A percentile compares a stretch with the other conserved stretches of the same genome.
Evolutionary conservation across 805 yeast species (phyloP).

Genomic region (Ogataea chonburiensis): DNA sequence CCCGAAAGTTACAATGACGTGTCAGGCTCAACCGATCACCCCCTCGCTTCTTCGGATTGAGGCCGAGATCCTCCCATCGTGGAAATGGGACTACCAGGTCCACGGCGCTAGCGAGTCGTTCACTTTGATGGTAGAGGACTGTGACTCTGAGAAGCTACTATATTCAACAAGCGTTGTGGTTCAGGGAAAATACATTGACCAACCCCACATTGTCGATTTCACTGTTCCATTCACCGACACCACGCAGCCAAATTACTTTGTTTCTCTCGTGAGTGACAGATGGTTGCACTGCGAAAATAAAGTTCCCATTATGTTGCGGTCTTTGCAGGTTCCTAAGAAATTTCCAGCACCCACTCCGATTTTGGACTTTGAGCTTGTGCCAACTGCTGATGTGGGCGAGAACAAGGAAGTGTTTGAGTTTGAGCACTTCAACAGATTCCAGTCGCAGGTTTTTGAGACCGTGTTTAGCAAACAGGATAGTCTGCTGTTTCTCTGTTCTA

Average conservation of each 20-base stretch:
- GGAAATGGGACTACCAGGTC: constrained; percentile 69
- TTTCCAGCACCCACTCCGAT: constrained; percentile 63
- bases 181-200: constrained; percentile 45
- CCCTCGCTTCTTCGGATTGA: constrained; percentile 63
- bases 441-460: constrained; percentile 66
- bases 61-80: constrained; percentile 64
- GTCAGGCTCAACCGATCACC: constrained; percentile 75
- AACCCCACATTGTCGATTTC: constrained; percentile 61
- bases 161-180: constrained; percentile 55
- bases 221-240: constrained; percentile 61
- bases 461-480: constrained; percentile 54
- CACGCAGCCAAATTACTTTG: constrained; percentile 65
- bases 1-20: constrained; percentile 62
- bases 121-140: constrained; percentile 72
- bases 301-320: constrained; percentile 55
- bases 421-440: constrained; percentile 63
- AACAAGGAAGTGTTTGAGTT: constrained; percentile 48
- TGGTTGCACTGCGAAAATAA: constrained; percentile 80
- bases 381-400: constrained; percentile 50
- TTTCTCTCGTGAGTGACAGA: constrained; percentile 70
- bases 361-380: constrained; percentile 49
- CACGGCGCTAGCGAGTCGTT: constrained; percentile 72
- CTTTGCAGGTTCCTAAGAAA: constrained; percentile 56
- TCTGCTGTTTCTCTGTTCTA: constrained; percentile 65
- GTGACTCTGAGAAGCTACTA: constrained; percentile 76